These are phyloP conservation scores for Phalaenopsis hybrid DNA, from an alignment of 116 monocot species.

Conservation along the genomic window DNA sequence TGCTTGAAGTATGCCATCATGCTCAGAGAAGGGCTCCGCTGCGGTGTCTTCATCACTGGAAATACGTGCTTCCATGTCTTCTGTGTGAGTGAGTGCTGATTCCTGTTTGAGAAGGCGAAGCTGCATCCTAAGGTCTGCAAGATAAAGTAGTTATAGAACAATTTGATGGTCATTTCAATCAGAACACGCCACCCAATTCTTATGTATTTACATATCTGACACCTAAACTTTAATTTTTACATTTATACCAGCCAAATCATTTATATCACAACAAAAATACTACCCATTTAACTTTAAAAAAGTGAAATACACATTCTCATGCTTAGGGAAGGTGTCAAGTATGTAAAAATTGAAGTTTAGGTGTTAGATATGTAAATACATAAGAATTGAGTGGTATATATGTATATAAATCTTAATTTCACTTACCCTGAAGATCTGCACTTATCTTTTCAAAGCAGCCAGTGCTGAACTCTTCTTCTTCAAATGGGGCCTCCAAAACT, in stretches of 20 bases:
- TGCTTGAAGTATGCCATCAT: slow-evolving; percentile 13
- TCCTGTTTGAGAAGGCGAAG: slow-evolving; percentile 66
- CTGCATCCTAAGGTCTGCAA: slow-evolving; percentile 68
- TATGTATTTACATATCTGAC: too few relatives aligned
- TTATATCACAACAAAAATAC: too few relatives aligned
- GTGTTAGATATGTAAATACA: too few relatives aligned
- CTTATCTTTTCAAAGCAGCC: slow-evolving; percentile 60
- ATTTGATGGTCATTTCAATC: background rate
- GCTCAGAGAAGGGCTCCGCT: background rate
- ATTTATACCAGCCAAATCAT: too few relatives aligned
- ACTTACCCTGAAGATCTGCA: slow-evolving; percentile 69
- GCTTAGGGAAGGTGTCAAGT: too few relatives aligned
- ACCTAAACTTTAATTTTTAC: too few relatives aligned
- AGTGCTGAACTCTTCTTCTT: slow-evolving; percentile 31
- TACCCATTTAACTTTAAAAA: too few relatives aligned
- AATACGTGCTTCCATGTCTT: slow-evolving; percentile 17
- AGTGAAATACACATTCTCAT: too few relatives aligned
- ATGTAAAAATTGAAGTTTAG: too few relatives aligned
- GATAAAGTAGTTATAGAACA: background rate
- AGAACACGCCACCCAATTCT: too few relatives aligned
- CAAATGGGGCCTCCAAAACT: slow-evolving; percentile 43
- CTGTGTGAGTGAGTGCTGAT: slow-evolving; percentile 20
- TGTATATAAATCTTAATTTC: background rate
- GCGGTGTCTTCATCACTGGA: slow-evolving; percentile 35
- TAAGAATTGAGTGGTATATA: too few relatives aligned